Evolutionary conservation across 768 basidiomycete species (phyloP), one percentile per base, ranked within the genome.

Genomic region (Trichaptum fuscoviolaceum): DNA sequence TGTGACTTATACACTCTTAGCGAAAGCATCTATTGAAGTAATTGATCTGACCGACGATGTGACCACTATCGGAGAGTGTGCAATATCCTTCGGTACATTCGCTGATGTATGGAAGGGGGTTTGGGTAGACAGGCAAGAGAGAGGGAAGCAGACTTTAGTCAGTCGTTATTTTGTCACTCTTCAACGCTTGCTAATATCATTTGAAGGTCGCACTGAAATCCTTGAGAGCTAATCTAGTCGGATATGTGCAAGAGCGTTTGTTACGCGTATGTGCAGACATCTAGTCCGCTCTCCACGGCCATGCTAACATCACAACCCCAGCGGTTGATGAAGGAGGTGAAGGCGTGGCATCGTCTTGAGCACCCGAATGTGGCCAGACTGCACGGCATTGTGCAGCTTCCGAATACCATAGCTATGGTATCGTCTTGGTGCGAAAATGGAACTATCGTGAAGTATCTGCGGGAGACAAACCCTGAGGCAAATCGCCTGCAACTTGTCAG

Each of bases 341-440:
- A 80, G 2, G 83, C 85, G 4, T 88, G 87, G 87, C 82, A 87
- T 72, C 76, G 81, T 7, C 74, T 87, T 18, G 83, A 79, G 58
- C 87, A 88, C 67, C 77, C 77, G 58, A 86, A 88, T 66, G 78
- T 88, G 60, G 81, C 81, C 42, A 82, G 81, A 58, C 73, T 88
- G 27, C 84, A 82, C 64, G 87, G 87, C 1, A 80, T 88, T 65
- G 74, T 85, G 18, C 84, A 84, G 69, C 78, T 79, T 5, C 74
- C 77, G 30, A 77, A 80, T 35, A 82, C 83, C 61, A 78, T 88
- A 27, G 87, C 83, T 20, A 87, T 88, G 85, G 85, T 88, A 0
- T 87, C 87, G 5, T 82, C 83, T 4, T 89, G 86, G 85, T 87
- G 85, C 70, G 78, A 80, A 36, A 86, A 87, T 63, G 86, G 87